Evolutionary conservation across 768 basidiomycete genomes (phyloP), one percentile per base, ranked within the genome.

Genomic region (Sistotremastrum niveocremeum): DNA sequence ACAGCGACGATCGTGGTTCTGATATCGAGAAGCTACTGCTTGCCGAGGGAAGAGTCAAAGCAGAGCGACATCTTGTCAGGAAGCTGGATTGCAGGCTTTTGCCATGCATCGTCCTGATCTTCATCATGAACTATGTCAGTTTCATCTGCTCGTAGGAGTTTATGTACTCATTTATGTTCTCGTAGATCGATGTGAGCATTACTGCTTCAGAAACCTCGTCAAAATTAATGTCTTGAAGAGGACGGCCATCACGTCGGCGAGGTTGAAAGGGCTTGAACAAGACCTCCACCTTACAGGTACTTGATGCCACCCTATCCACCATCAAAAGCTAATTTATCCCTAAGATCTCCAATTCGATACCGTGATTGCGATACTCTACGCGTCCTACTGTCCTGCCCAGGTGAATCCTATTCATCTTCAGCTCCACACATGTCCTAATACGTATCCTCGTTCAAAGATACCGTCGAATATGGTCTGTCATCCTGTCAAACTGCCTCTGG

Each of bases 91-190:
- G 52, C 49, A 65, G 77, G 34, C 58, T 81, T 3, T 54, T 83
- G 41, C 75, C 76, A 0, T 73, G 73, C 1, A 70, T 81, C 36
- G 62, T 77, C 12, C 44, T 78, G 44, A 76, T 81, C 34, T 79
- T 63, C 51, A 69, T 81, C 49, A 72, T 80, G 74, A 81, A 81
- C 51, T 79, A 77, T 51, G 78, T 81, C 49, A 78, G 80, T 57
- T 79, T 80, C 49, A 50, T 52, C 0, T 32, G 6, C 10, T 41
- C 42, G 4, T 10, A 42, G 10, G 10, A 9, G 41, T 10, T 10
- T 29, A 10, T 30, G 9, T 42, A 42, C n/a, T 42, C 31, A 9
- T 42, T 11, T 5, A 20, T 20, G 1, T 20, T 20, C 20, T 20
- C 20, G 20, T 41, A 6, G 20, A 20, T 20, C 20, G 20, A 20